These are phyloP conservation scores for Gossypium stocksii DNA, from an alignment of 345 rosid genomes.

Conservation along the genomic window DNA sequence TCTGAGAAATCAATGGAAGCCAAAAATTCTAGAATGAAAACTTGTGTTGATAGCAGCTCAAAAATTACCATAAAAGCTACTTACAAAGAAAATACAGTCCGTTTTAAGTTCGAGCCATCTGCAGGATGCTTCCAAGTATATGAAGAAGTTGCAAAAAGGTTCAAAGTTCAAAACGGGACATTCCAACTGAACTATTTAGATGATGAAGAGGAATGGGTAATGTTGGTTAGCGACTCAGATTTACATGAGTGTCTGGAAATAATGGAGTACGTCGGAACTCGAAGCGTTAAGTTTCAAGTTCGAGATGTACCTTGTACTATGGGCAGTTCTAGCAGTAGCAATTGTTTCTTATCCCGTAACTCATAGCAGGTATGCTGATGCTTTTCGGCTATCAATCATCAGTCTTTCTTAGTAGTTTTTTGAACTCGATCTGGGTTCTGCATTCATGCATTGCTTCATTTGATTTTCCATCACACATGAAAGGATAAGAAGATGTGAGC, in stretches of 20 bases:
- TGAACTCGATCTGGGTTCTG: not conserved
- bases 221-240: constrained; percentile 69
- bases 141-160: constrained; percentile 69
- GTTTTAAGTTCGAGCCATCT: constrained; percentile 75
- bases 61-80: constrained; percentile 66
- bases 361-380: constrained; percentile 14
- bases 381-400: not conserved
- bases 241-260: constrained; percentile 79
- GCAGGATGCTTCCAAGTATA: constrained; percentile 63
- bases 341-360: constrained; percentile 37
- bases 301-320: constrained; percentile 41
- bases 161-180: constrained; percentile 56
- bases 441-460: not conserved
- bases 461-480: not conserved
- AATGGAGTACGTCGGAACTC: constrained; percentile 49
- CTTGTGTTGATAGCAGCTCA: constrained; percentile 34
- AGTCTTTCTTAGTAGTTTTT: not conserved
- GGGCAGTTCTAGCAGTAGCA: constrained; percentile 74
- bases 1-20: constrained; percentile 46
- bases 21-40: constrained; percentile 34
- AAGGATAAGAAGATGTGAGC: not conserved
- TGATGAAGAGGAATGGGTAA: constrained; percentile 91
- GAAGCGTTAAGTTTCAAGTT: constrained; percentile 58
- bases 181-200: constrained; percentile 84
- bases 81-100: constrained; percentile 60